phyloP scores from a whole-genome alignment of 768 basidiomycete species.

The Russula sp. region DNA sequence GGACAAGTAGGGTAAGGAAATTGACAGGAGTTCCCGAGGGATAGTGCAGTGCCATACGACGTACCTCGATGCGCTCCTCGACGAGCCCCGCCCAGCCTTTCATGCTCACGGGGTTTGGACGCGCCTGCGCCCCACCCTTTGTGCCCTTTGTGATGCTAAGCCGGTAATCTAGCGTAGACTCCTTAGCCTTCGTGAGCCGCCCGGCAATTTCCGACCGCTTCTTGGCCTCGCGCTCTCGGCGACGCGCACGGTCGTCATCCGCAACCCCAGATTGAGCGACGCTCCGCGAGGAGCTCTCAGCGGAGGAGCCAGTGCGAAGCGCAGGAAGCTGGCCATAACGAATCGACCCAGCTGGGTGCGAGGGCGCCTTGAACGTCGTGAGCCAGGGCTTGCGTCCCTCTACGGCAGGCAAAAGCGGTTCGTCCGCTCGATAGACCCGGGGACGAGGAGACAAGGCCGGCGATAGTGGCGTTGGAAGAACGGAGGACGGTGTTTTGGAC shows the following conservation, averaged over 20 bases:
- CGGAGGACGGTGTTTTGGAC: not conserved
- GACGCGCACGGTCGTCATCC: conserved; percentile 36
- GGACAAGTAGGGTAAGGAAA: too few relatives aligned
- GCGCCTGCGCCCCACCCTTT: conserved; percentile 23
- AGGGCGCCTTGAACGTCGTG: conserved; percentile 57
- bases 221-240: conserved; percentile 43
- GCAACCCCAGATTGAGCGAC: conserved; percentile 23
- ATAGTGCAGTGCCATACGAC: conserved; percentile 9
- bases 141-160: conserved; percentile 45
- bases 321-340: conserved; percentile 42
- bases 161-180: conserved; percentile 71
- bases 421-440: conserved; percentile 31
- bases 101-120: conserved; percentile 52
- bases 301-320: conserved; percentile 17
- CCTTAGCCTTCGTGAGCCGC: conserved; percentile 55
- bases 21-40: too few relatives aligned
- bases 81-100: conserved; percentile 72
- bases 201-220: conserved; percentile 50
- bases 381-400: conserved; percentile 64
- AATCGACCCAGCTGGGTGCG: conserved; percentile 47
- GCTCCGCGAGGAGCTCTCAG: conserved; percentile 7
- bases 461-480: not conserved
- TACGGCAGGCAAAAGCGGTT: conserved; percentile 49
- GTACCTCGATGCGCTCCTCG: conserved; percentile 76
- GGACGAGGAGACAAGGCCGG: not conserved